phyloP scores from a whole-genome alignment of 202 grass and related monocot species.

The Panicum virgatum region DNA sequence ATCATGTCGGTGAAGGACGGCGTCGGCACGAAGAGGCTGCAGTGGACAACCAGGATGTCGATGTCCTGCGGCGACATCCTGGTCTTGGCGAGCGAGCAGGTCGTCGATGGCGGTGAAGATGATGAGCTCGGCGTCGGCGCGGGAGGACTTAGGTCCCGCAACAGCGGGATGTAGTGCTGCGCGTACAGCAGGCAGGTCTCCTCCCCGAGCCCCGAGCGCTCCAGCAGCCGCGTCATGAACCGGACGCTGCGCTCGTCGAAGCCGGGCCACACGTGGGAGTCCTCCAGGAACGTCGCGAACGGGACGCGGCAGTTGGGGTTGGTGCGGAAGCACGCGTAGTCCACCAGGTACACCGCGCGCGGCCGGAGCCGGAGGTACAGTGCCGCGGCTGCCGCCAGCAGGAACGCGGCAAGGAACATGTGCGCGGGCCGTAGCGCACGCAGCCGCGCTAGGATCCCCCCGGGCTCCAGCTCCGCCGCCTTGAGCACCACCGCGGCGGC shows the following conservation, averaged over 20 bases:
- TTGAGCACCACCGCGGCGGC: constrained; percentile 37
- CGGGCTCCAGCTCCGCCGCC: constrained; percentile 43
- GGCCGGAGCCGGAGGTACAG: constrained; percentile 68
- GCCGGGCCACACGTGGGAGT: constrained; percentile 61
- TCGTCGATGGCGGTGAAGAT: constrained; percentile 62
- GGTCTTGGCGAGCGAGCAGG: constrained; percentile 65
- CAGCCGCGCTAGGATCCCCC: constrained; percentile 32
- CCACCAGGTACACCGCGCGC: constrained; percentile 73
- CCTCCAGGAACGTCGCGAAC: constrained; percentile 81
- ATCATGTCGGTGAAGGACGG: constrained; percentile 89
- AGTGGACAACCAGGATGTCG: constrained; percentile 92
- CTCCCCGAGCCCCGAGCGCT: constrained; percentile 65
- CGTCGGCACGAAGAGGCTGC: constrained; percentile 89
- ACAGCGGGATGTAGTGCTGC: constrained; percentile 80
- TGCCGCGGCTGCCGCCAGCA: constrained; percentile 22
- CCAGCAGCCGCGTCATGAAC: constrained; percentile 59
- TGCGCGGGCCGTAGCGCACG: constrained; percentile 38
- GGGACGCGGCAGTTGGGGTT: constrained; percentile 63
- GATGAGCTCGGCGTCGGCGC: constrained; percentile 58
- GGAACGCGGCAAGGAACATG: constrained; percentile 46
- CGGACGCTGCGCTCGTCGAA: constrained; percentile 76
- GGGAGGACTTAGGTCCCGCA: constrained; percentile 60
- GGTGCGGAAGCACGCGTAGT: constrained; percentile 87
- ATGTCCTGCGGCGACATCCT: constrained; percentile 46
- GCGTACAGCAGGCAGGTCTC: constrained; percentile 75